A percentile compares a stretch with the other conserved stretches of the same genome.
These are phyloP conservation scores for Friedmanniomyces simplex DNA, from an alignment of 495 filamentous ascomycete species.

Conservation along the genomic window DNA sequence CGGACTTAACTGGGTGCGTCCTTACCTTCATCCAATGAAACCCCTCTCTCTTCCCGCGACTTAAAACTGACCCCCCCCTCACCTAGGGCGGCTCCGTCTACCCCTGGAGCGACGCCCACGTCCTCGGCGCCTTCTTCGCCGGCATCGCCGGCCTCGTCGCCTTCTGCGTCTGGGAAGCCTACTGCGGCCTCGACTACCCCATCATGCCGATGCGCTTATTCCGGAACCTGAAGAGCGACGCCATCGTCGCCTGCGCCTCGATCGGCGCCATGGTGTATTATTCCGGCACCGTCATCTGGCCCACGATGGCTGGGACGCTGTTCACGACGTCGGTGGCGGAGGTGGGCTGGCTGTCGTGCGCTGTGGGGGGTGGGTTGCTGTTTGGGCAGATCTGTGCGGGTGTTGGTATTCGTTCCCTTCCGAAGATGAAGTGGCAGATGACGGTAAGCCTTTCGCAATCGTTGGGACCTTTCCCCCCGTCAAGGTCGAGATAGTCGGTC, in stretches of 20 bases:
- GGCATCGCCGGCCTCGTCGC: constrained; percentile 31
- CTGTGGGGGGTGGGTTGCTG: constrained; percentile 24
- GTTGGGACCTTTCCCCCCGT: constrained; percentile 26
- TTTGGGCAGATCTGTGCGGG: constrained; percentile 25
- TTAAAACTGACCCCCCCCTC: too few species aligned
- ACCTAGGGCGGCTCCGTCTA: constrained; percentile 43
- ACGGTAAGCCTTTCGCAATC: not conserved
- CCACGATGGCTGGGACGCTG: constrained; percentile 16
- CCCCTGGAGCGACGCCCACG: constrained; percentile 39
- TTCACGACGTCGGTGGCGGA: constrained; percentile 22
- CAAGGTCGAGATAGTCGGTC: not conserved
- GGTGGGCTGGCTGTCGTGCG: constrained; percentile 16
- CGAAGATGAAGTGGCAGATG: constrained; percentile 10
- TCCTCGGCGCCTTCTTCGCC: constrained; percentile 35
- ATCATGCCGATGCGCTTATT: constrained; percentile 32
- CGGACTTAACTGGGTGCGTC: constrained; percentile 13
- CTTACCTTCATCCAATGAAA: too few species aligned
- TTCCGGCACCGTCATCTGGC: constrained; percentile 24
- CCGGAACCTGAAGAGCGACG: constrained; percentile 26
- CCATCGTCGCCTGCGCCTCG: constrained; percentile 21
- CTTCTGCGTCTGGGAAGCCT: constrained; percentile 28
- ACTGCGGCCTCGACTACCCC: constrained; percentile 14
- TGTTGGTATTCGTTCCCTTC: constrained; percentile 21
- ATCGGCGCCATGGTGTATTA: constrained; percentile 32
- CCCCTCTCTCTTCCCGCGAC: too few species aligned